phyloP scores from a whole-genome alignment of 2,329 filamentous ascomycete species.

The Colletotrichum sp. region DNA sequence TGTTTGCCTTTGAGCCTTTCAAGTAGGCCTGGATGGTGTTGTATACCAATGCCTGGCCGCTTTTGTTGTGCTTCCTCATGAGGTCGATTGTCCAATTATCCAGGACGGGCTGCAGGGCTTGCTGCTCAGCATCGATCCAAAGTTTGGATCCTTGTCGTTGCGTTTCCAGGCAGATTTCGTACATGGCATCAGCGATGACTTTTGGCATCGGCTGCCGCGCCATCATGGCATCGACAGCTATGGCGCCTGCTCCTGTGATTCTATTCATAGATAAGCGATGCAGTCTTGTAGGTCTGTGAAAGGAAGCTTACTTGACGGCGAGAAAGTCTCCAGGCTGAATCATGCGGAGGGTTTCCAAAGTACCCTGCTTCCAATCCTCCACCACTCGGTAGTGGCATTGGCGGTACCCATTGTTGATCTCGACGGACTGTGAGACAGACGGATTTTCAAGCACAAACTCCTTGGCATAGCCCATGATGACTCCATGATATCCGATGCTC shows the following conservation, averaged over 20 bases:
- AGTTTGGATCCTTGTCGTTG: constrained; percentile 72
- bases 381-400: constrained; percentile 54
- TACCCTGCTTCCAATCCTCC: constrained; percentile 75
- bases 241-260: constrained; percentile 82
- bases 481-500: constrained; percentile 78
- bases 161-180: constrained; percentile 76
- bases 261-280: constrained; percentile 32
- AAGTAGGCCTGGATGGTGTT: constrained; percentile 82
- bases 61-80: constrained; percentile 77
- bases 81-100: constrained; percentile 79
- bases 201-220: constrained; percentile 66
- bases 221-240: constrained; percentile 73
- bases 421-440: constrained; percentile 49
- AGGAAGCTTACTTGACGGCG: constrained; percentile 59
- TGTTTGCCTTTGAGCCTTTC: constrained; percentile 62
- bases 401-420: constrained; percentile 46
- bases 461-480: constrained; percentile 83
- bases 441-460: constrained; percentile 72
- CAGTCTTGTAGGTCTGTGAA: not conserved
- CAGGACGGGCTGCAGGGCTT: constrained; percentile 78
- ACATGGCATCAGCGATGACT: constrained; percentile 71
- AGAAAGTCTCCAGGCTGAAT: constrained; percentile 71
- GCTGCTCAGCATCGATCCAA: constrained; percentile 88
- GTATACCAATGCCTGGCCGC: constrained; percentile 72
- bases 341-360: constrained; percentile 74